These are phyloP conservation scores for Solanum clarkiae DNA, from an alignment of 257 asterid species.

Conservation along the genomic window DNA sequence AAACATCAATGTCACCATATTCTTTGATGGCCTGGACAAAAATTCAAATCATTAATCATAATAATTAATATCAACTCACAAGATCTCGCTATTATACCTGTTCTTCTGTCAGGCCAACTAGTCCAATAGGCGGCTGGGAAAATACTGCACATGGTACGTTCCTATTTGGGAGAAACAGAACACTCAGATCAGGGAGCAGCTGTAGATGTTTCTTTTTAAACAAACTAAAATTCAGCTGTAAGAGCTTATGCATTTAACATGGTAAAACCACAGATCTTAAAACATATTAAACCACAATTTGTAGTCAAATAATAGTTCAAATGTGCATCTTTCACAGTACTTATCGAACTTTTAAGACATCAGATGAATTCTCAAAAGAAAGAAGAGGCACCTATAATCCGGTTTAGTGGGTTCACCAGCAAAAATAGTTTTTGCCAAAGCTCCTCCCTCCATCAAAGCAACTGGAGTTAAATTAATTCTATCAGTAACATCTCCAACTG, in stretches of 20 bases:
- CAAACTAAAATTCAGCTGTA: background rate
- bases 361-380: background rate
- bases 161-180: constrained; percentile 30
- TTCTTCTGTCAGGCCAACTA: constrained; percentile 90
- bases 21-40: constrained; percentile 51
- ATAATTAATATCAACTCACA: background rate
- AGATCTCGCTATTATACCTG: constrained; percentile 35
- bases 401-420: constrained; percentile 75
- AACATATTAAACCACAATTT: background rate
- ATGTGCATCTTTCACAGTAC: background rate
- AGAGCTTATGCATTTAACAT: background rate
- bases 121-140: constrained; percentile 96
- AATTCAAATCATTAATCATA: constrained; percentile 4
- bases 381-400: constrained; percentile 50
- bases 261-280: background rate
- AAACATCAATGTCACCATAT: constrained; percentile 75
- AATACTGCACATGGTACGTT: constrained; percentile 84
- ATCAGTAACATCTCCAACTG: constrained; percentile 97
- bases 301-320: background rate
- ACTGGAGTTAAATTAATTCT: constrained; percentile 97
- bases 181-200: background rate
- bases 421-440: constrained; percentile 85
- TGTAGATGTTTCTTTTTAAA: background rate
- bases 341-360: background rate
- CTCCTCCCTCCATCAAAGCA: constrained; percentile 99